phyloP scores from a whole-genome alignment of 2,329 filamentous ascomycete species.

The Nannizziopsis arthrosporioides region DNA sequence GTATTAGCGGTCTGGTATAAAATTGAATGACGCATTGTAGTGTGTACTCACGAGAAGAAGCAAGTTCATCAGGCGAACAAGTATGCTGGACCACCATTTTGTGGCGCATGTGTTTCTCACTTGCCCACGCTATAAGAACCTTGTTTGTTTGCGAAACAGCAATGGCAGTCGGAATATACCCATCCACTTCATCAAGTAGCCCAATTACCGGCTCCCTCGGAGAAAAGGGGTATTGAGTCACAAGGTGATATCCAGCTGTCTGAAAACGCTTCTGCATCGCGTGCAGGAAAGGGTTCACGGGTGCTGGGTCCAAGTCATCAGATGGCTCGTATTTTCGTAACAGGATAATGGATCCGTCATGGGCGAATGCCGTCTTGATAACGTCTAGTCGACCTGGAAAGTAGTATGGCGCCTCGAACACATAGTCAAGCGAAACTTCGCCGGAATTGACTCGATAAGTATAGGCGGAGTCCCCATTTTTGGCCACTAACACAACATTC shows the following conservation, averaged over 20 bases:
- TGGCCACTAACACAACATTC: constrained; percentile 23
- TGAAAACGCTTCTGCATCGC: constrained; percentile 21
- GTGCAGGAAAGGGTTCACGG: constrained; percentile 23
- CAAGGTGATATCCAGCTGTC: constrained; percentile 21
- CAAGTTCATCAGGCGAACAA: not conserved
- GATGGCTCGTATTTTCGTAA: constrained; percentile 25
- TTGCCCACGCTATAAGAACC: constrained; percentile 14
- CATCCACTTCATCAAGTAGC: constrained; percentile 6
- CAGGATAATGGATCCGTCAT: constrained; percentile 20
- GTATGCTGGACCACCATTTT: constrained; percentile 8
- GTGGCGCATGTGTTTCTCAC: not conserved
- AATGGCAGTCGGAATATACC: constrained; percentile 10
- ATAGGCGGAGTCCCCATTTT: constrained; percentile 22
- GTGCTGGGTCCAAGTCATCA: constrained; percentile 13
- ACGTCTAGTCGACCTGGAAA: constrained; percentile 23
- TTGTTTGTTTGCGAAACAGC: constrained; percentile 4
- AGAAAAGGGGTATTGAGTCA: constrained; percentile 17
- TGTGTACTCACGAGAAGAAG: constrained; percentile 4
- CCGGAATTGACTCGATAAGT: constrained; percentile 20
- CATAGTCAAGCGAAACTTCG: constrained; percentile 12
- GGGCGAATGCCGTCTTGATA: constrained; percentile 22
- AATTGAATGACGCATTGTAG: not conserved
- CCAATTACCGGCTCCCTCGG: not conserved
- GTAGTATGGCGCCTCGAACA: constrained; percentile 19
- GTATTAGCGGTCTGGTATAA: not conserved